phyloP scores from a whole-genome alignment of 2,329 filamentous ascomycete species.

The Zasmidium citrigriseum region DNA sequence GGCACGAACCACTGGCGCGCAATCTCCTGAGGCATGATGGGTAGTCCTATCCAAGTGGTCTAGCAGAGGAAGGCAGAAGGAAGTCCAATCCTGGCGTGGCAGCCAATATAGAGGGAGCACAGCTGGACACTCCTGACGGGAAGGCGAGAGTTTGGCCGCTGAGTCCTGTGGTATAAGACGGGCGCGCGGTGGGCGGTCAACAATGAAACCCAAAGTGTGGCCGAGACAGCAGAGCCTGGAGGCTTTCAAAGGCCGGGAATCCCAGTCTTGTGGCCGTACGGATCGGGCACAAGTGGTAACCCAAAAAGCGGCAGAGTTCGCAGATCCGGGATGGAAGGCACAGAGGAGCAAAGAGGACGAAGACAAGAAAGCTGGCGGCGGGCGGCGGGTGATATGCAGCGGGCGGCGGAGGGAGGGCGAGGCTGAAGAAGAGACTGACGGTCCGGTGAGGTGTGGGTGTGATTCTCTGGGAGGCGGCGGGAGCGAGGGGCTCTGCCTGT shows the following conservation, averaged over 20 bases:
- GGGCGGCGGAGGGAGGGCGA: background rate
- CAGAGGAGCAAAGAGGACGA: background rate
- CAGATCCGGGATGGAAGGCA: constrained; percentile 11
- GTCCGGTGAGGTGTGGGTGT: background rate
- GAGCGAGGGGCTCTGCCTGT: background rate
- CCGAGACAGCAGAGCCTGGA: constrained; percentile 7
- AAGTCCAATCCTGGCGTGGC: background rate
- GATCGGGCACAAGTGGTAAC: constrained; percentile 13
- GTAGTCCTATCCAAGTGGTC: constrained; percentile 7
- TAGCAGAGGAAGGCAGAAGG: constrained; percentile 2
- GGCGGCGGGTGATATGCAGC: constrained; percentile 2
- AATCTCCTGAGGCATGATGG: constrained; percentile 36
- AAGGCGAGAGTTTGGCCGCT: background rate
- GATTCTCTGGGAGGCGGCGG: background rate
- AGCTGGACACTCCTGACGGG: background rate
- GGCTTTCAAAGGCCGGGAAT: constrained; percentile 17
- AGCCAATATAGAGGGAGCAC: background rate
- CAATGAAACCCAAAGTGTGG: constrained; percentile 16
- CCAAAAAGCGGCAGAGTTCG: constrained; percentile 16
- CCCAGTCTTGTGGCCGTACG: constrained; percentile 12
- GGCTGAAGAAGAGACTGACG: background rate
- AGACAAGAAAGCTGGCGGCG: background rate
- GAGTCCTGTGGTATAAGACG: constrained; percentile 5
- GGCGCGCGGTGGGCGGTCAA: constrained; percentile 13
- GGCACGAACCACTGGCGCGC: constrained; percentile 52